Evolutionary conservation across 129 eudicot genomes (phyloP).

Genomic region (Oenanthe sinensis): DNA sequence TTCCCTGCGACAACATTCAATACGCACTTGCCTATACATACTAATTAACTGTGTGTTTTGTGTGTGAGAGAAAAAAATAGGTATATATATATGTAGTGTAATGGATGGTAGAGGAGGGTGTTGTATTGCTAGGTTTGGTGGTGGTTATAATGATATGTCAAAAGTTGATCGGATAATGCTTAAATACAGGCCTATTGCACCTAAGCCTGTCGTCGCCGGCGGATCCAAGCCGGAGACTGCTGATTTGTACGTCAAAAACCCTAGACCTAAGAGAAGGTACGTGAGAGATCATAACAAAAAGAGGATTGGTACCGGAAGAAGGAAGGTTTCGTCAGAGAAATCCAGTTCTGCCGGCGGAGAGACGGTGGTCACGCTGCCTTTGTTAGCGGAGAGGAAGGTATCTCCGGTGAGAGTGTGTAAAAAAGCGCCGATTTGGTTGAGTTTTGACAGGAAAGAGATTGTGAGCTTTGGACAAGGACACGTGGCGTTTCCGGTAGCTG

Average conservation of each 20-base stretch:
- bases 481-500: conserved; percentile 11
- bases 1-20: neutral
- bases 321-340: conserved; percentile 22
- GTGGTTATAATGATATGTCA: conserved; percentile 26
- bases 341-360: conserved; percentile 23
- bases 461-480: neutral
- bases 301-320: conserved; percentile 18
- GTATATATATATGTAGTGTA: neutral
- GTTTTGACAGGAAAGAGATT: conserved; percentile 21
- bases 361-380: conserved; percentile 42
- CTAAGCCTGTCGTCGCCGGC: conserved; percentile 49
- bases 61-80: neutral
- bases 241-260: conserved; percentile 10
- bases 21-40: neutral
- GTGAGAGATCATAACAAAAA: conserved; percentile 15
- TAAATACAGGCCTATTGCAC: conserved; percentile 75
- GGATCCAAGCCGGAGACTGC: conserved; percentile 26
- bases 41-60: neutral
- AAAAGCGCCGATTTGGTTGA: conserved; percentile 35
- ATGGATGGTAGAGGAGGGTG: conserved; percentile 37
- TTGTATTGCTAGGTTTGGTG: conserved; percentile 59
- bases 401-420: conserved; percentile 10
- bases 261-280: conserved; percentile 44
- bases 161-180: conserved; percentile 68
- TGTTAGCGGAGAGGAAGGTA: conserved; percentile 59